Evolutionary conservation across 2,329 filamentous ascomycete species (phyloP), one percentile per base, ranked within the genome.

Genomic region (Fusarium protoensiforme): DNA sequence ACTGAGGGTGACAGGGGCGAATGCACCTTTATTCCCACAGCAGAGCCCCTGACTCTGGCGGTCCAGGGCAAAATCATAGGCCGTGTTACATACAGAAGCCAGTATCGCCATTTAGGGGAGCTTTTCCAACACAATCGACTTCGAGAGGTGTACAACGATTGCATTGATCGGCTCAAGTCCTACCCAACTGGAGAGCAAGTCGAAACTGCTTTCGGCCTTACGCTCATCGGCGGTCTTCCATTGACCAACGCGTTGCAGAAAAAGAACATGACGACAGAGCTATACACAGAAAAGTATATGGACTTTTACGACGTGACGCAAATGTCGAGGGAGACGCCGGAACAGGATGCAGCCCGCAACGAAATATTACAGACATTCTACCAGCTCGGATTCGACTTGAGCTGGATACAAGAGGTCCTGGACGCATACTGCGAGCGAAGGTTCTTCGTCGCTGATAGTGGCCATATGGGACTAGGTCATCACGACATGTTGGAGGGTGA

Each of bases 391-490:
- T 35, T 75, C 1, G 53, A 65, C 7, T 53, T 59, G 38, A 9
- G 33, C 16, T 75, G 67, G 69, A 10, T 65, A 2, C 8, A 62
- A 16, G 22, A 16, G 10, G 24, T 75, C 0, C 13, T 71, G 4
- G 9, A 35, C 1, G 53, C 73, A 2, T 75, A 73, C 29, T 75
- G 72, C 22, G 69, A 75, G 24, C 36, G 73, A 5, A 61, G 67
- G 6, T 67, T 75, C 43, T 70, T 68, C 13, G 33, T 71, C 20
- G 69, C 65, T 0, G 67, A 75, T 13, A 65, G 58, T 16, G 69
- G 72, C 0, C 54, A 75, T n/a, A 75, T 75, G 69, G 73, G 73
- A 3, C 22, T 75, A n/a, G 73, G 64, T 4, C 67, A 75, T 51
- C 72, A 75, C 14, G 24, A 69, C 2, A 60, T 75, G 29, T 27